A percentile compares a stretch with the other conserved stretches of the same genome.
Evolutionary conservation across 345 rosid genomes (phyloP).

Genomic region (Eucalyptus caleyi): DNA sequence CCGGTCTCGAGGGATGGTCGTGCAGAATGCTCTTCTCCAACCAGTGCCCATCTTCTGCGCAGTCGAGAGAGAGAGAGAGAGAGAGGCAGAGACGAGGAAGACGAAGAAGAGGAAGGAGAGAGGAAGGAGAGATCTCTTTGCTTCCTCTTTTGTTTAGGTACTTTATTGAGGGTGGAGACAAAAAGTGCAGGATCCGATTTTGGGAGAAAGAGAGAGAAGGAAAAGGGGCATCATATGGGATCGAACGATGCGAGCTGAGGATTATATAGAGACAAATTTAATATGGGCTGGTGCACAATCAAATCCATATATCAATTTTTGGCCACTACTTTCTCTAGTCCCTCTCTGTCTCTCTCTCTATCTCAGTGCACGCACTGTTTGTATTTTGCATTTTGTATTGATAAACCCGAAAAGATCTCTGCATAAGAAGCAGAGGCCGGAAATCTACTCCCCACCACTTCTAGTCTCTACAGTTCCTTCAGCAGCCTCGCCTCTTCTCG

Average conservation of each 20-base stretch:
- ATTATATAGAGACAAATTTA: not conserved
- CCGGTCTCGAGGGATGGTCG: conserved; percentile 51
- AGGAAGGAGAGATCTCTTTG: conserved; percentile 9
- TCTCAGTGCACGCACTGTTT: not conserved
- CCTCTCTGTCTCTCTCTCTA: not conserved
- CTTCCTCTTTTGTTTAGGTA: not conserved
- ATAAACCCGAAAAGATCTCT: conserved; percentile 13
- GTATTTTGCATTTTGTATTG: not conserved
- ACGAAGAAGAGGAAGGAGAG: not conserved
- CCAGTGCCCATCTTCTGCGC: conserved; percentile 60
- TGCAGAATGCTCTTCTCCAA: conserved; percentile 97
- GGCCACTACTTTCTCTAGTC: not conserved
- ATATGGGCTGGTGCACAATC: not conserved
- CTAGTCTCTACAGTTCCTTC: not conserved
- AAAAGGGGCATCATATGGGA: not conserved
- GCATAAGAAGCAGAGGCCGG: not conserved
- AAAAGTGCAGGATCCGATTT: conserved; percentile 12
- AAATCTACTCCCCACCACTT: not conserved
- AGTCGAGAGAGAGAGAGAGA: not conserved
- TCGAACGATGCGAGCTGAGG: not conserved
- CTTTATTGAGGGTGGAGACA: conserved; percentile 16
- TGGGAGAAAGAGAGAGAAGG: not conserved
- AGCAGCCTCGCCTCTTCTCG: not conserved
- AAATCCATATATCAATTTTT: not conserved
- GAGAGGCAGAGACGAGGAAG: not conserved